Evolutionary conservation across 805 yeast species (phyloP), one percentile per base, ranked within the genome.

Genomic region (Wickerhamomyces bovis): DNA sequence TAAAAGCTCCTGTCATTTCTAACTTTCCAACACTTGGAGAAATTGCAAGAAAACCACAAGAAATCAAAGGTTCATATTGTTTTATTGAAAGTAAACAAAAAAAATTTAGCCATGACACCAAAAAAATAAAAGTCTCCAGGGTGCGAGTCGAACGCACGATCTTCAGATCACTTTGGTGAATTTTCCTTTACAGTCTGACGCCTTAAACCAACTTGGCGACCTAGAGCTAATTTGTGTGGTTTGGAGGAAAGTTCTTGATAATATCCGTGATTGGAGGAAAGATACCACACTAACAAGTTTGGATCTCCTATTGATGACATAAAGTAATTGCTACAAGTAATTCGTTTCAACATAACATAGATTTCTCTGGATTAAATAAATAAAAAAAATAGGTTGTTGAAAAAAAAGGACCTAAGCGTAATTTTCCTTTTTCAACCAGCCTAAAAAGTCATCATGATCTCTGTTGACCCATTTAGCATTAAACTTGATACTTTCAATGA

Each of bases 381-480:
- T n/a, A n/a, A n/a, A n/a, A n/a, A n/a, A n/a, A n/a, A n/a, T n/a
- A n/a, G n/a, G n/a, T n/a, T n/a, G n/a, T n/a, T n/a, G n/a, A n/a
- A n/a, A n/a, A 16, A n/a, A 16, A 33, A 33, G 6, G 20, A 16
- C 36, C 43, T 26, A 40, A 9, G 41, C 13, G 23, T 45, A 53
- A 2, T 38, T 31, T 31, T 53, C 47, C 26, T 44, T 38, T 25
- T 43, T 48, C 41, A 82, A 70, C 80, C 83, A 82, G 26, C 64
- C 58, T 18, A 62, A 53, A 45, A 82, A 77, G n/a, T 60, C 67
- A 5, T 57, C 64, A 33, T 71, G 60, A 57, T 82, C 88, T 60
- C 85, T 77, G 42, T 65, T 53, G 22, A 80, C 71, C 85, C 86
- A 81, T 48, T 71, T 67, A 39, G 75, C 68, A 62, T 78, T 81